Percentiles rank a stretch among this genome's conserved stretches.
Evolutionary conservation across 108 stramenopile species (phyloP).

Genomic region (Skeletonema costatum): DNA sequence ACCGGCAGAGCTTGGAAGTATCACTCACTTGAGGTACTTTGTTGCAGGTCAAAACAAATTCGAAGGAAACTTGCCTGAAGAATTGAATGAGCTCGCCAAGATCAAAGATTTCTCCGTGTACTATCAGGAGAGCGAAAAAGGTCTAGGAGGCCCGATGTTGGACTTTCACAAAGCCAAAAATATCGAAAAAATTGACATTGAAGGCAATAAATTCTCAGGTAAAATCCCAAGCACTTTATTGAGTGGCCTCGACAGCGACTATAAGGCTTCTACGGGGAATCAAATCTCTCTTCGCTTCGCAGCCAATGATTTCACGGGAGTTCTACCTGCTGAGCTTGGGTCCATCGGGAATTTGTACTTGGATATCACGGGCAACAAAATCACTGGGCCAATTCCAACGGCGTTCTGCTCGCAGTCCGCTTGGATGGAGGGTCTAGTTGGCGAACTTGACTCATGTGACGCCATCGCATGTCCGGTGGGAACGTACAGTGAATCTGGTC

Average conservation of each 20-base stretch:
- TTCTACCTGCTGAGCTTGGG: constrained; percentile 45
- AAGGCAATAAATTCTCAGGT: constrained; percentile 50
- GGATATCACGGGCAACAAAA: constrained; percentile 45
- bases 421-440: constrained; percentile 65
- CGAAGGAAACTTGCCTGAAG: constrained; percentile 40
- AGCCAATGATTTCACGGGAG: constrained; percentile 65
- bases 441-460: constrained; percentile 54
- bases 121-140: constrained; percentile 20
- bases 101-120: constrained; percentile 46
- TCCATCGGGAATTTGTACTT: constrained; percentile 42
- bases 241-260: constrained; percentile 41
- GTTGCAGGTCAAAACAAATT: constrained; percentile 43
- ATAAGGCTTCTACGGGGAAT: constrained; percentile 24
- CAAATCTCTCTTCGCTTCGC: constrained; percentile 55
- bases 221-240: constrained; percentile 41
- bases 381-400: constrained; percentile 37
- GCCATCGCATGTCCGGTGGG: constrained; percentile 78
- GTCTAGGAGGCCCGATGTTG: constrained; percentile 25
- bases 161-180: constrained; percentile 36
- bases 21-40: constrained; percentile 30
- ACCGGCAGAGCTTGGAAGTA: constrained; percentile 59
- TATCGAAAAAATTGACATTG: constrained; percentile 47
- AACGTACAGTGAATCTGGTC: constrained; percentile 44
- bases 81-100: constrained; percentile 42
- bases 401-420: constrained; percentile 33